Conservation (phyloP, 805 yeast genomes). For the Jamesozyma piceae region DNA sequence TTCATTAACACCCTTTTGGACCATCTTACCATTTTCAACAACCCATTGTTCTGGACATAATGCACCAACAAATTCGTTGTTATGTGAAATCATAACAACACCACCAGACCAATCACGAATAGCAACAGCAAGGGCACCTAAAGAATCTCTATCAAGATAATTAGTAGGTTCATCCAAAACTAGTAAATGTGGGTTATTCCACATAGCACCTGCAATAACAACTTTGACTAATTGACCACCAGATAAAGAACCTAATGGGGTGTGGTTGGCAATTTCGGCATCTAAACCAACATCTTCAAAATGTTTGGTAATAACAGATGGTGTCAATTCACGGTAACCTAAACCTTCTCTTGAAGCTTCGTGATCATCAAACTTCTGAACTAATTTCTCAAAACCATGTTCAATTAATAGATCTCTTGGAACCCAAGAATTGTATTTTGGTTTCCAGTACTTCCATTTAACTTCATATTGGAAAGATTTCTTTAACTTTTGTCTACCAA, state of each 20-base stretch:
- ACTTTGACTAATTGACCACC: slow-evolving; percentile 98
- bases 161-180: slow-evolving; percentile 98
- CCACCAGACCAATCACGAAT: slow-evolving; percentile 98
- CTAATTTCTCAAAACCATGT: slow-evolving; percentile 81
- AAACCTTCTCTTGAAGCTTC: slow-evolving; percentile 99
- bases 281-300: slow-evolving; percentile 96
- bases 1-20: slow-evolving; percentile 68
- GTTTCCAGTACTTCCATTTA: slow-evolving; percentile 88
- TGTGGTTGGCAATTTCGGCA: slow-evolving; percentile 96
- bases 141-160: slow-evolving; percentile 93
- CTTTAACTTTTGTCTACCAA: slow-evolving; percentile 94
- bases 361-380: slow-evolving; percentile 95
- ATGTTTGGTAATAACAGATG: slow-evolving; percentile 89
- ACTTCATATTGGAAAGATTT: slow-evolving; percentile 94
- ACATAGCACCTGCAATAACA: slow-evolving; percentile 98
- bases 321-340: slow-evolving; percentile 90
- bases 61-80: slow-evolving; percentile 93
- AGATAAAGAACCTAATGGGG: slow-evolving; percentile 90
- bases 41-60: slow-evolving; percentile 98
- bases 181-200: slow-evolving; percentile 96
- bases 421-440: slow-evolving; percentile 90
- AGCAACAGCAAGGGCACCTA: slow-evolving; percentile 95
- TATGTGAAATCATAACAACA: slow-evolving; percentile 97
- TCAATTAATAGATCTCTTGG: slow-evolving; percentile 72
- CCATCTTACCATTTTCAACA: slow-evolving; percentile 84